Evolutionary conservation across 129 eudicot species (phyloP).

Genomic region (Saussurea involucrata): DNA sequence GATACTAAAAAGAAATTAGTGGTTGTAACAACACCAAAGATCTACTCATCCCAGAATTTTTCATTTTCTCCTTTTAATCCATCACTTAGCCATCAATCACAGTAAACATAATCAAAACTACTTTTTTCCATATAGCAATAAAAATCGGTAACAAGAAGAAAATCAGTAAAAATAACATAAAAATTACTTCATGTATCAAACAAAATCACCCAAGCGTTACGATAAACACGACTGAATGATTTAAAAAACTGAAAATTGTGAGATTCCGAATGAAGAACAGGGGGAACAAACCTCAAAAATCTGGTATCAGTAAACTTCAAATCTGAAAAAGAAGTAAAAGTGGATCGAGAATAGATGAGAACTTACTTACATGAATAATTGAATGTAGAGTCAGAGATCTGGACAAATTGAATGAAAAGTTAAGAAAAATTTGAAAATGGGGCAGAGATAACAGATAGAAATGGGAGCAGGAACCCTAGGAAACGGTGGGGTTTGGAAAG

Average conservation of each 20-base stretch:
- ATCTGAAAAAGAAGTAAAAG: neutral
- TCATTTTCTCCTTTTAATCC: neutral
- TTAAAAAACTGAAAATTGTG: neutral
- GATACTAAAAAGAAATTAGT: neutral
- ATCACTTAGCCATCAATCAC: neutral
- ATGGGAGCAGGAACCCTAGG: slow-evolving; percentile 16
- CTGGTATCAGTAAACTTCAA: neutral
- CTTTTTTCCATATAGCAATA: neutral
- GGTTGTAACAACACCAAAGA: neutral
- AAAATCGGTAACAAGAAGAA: neutral
- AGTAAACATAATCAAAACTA: neutral
- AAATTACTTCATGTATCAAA: neutral
- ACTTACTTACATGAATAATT: neutral
- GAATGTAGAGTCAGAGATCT: neutral
- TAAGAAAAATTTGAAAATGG: neutral
- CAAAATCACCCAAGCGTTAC: neutral
- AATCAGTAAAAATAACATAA: neutral
- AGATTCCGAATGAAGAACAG: neutral
- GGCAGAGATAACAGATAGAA: neutral
- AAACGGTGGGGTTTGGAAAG: neutral
- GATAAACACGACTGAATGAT: neutral
- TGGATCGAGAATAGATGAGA: neutral
- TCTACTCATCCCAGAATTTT: neutral
- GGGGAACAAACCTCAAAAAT: neutral
- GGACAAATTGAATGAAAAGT: neutral